These are phyloP conservation scores for Yamadazyma jaroonii DNA, from an alignment of 1,139 yeast genomes.

Conservation along the genomic window DNA sequence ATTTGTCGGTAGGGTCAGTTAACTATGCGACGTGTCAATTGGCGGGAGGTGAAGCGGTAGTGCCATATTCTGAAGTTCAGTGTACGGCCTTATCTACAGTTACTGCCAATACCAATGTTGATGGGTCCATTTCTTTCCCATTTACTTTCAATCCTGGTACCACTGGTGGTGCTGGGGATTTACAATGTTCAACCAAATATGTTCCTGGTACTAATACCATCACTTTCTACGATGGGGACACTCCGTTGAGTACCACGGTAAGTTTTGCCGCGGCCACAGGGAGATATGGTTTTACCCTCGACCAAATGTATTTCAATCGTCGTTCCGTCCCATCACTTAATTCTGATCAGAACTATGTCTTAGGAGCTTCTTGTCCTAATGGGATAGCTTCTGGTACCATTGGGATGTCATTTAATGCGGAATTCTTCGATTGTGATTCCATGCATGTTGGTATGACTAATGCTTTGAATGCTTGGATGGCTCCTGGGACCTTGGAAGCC, in stretches of 20 bases:
- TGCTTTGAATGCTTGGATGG: conserved; percentile 21
- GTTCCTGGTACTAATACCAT: conserved; percentile 24
- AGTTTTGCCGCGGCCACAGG: conserved; percentile 1
- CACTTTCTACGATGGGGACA: conserved; percentile 27
- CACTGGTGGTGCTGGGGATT: conserved; percentile 19
- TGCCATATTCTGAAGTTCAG: conserved; percentile 20
- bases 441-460: conserved; percentile 20
- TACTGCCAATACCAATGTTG: conserved; percentile 11
- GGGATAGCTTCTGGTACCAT: conserved; percentile 25
- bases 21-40: conserved; percentile 26
- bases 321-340: conserved; percentile 17
- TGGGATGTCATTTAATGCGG: conserved; percentile 15
- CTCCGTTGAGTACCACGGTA: conserved; percentile 11
- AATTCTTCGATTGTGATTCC: conserved; percentile 21
- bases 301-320: conserved; percentile 6
- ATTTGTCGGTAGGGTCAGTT: conserved; percentile 16
- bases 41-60: conserved; percentile 21
- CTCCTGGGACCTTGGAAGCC: conserved; percentile 14
- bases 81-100: conserved; percentile 22
- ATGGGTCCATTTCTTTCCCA: conserved; percentile 26
- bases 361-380: conserved; percentile 21
- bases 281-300: background rate
- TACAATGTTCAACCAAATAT: conserved; percentile 18
- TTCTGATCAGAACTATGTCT: conserved; percentile 14
- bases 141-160: conserved; percentile 25